Evolutionary conservation across 1,284 basidiomycete species (phyloP), one percentile per base, ranked within the genome.

Genomic region (Hortiboletus rubellus): DNA sequence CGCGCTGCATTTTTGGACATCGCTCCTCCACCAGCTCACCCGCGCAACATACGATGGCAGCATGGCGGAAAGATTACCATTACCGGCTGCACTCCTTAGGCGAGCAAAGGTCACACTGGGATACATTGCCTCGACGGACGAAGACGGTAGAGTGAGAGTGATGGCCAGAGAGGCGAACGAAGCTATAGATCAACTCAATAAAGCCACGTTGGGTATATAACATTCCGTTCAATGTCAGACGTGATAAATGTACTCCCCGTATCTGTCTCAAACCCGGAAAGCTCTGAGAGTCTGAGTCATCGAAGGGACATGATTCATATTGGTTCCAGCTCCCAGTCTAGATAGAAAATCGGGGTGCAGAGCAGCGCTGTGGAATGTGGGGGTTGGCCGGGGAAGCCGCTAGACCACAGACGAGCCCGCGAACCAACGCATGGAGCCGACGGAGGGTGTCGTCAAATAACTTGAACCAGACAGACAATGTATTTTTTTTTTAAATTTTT

Each of bases 221-320:
- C 42, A 44, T 44, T 48, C 10, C 14, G n/a, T 44, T 22, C 10
- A 18, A 59, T 5, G 22, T 31, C 38, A 2, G 27, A 11, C 30
- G 17, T 5, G 42, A 33, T 46, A 33, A 14, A 34, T 92, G 80
- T 92, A 62, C 78, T 85, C 89, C 89, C 82, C 91, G 90, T 91
- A 92, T 92, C 91, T 92, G 90, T 92, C 90, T 83, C 85, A 87
- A 77, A 78, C 75, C 76, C 76, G 72, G 86, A 76, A 63, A 67
- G 73, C 81, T 90, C 67, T 60, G 73, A 72, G 77, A 76, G 81
- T 75, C 82, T 85, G 84, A 88, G 90, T 92, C 90, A 92, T 88
- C 84, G 74, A 64, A 77, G 89, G 80, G 87, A 86, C 58, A 66
- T 54, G 31, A 57, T 81, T 59, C 42, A 73, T 88, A 46, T 89